Conservation (phyloP, 1,284 basidiomycete species). For the Fomitopsis pinicola region DNA sequence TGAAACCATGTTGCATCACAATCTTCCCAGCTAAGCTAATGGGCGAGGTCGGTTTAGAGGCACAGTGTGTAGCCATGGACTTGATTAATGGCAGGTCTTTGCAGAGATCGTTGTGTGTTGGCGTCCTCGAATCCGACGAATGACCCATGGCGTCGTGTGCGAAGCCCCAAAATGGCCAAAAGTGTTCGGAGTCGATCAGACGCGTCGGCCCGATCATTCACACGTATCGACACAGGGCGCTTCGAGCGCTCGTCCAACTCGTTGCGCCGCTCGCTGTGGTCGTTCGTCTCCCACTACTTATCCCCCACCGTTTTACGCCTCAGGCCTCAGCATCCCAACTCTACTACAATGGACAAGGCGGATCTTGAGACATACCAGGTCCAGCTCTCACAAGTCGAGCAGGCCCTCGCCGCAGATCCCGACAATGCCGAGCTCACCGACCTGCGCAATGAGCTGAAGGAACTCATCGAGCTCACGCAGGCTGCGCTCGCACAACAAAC, state of each 20-base stretch:
- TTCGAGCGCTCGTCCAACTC: too few relatives aligned
- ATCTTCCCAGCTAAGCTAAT: too few relatives aligned
- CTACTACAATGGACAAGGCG: conserved; percentile 56
- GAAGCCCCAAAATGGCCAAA: too few relatives aligned
- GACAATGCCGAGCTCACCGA: conserved; percentile 73
- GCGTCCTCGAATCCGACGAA: too few relatives aligned
- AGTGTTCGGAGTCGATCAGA: too few relatives aligned
- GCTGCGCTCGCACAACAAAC: conserved; percentile 66
- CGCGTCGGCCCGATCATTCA: neutral
- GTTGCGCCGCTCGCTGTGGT: neutral
- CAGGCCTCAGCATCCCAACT: neutral
- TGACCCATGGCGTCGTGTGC: too few relatives aligned
- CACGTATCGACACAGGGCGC: too few relatives aligned
- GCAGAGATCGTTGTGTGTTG: too few relatives aligned
- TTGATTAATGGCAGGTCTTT: too few relatives aligned
- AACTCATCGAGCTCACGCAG: conserved; percentile 87
- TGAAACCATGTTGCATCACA: too few relatives aligned
- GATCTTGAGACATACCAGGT: conserved; percentile 89
- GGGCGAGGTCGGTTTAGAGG: too few relatives aligned
- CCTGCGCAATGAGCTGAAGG: conserved; percentile 81
- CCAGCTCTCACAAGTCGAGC: conserved; percentile 87
- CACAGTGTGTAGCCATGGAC: too few relatives aligned
- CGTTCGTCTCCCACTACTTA: neutral
- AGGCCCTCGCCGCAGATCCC: conserved; percentile 81
- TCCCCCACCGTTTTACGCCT: neutral